phyloP scores from a whole-genome alignment of 768 basidiomycete species.

The Ramaria rubella region DNA sequence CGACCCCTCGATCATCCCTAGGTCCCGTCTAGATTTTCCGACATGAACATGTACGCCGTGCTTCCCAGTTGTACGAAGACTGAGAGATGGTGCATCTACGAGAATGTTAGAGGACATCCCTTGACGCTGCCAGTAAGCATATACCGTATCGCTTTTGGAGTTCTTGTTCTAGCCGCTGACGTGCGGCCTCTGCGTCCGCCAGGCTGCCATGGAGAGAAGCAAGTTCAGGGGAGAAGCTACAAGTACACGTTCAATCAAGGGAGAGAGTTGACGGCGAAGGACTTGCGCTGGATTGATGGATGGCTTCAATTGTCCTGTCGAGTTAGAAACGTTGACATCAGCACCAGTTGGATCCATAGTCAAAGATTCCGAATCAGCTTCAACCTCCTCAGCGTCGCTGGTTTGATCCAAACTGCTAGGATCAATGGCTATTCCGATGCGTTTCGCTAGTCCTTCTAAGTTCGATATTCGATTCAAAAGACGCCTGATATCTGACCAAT shows the following conservation, averaged over 20 bases:
- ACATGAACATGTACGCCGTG: constrained; percentile 76
- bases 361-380: constrained; percentile 13
- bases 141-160: constrained; percentile 52
- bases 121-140: constrained; percentile 13
- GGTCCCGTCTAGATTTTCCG: constrained; percentile 56
- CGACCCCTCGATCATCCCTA: constrained; percentile 38
- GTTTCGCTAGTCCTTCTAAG: constrained; percentile 45
- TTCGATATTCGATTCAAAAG: constrained; percentile 47
- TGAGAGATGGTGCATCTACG: constrained; percentile 64
- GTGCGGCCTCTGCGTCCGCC: constrained; percentile 36
- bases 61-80: constrained; percentile 58
- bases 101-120: not conserved
- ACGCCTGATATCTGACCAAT: constrained; percentile 52
- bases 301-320: constrained; percentile 38
- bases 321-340: not conserved
- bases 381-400: constrained; percentile 18
- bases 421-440: constrained; percentile 48
- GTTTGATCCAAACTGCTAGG: constrained; percentile 20
- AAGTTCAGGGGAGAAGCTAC: constrained; percentile 57
- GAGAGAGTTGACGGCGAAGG: not conserved
- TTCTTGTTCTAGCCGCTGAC: constrained; percentile 45
- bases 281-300: constrained; percentile 61
- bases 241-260: constrained; percentile 1
- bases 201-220: constrained; percentile 42
- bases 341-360: not conserved